Evolutionary conservation across 2,329 filamentous ascomycete genomes (phyloP), one percentile per base, ranked within the genome.

Genomic region (Fusarium temperatum): DNA sequence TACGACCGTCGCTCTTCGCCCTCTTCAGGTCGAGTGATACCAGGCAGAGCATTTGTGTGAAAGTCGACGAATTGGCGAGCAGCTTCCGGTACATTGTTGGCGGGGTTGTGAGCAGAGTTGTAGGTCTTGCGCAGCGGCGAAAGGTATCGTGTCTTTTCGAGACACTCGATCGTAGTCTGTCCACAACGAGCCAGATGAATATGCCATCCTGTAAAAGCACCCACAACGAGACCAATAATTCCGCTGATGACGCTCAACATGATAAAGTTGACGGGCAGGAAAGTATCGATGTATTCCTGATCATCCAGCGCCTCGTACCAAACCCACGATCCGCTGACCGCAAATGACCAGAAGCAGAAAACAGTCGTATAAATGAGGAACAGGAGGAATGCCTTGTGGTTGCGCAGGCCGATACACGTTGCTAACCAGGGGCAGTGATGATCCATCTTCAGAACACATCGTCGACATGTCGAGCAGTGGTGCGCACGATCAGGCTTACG

Each of bases 351-450:
- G 85, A 94, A 91, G 84, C 93, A 95, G 84, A 98, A 98, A 5
- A 98, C 71, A 8, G 92, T 94, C 1, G 94, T 94, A 82, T 99
- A 98, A 63, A 95, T 89, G 32, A 99, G 87, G 82, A 98, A 99
- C 7, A 98, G 88, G 60, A 99, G 82, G 81, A 99, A 99, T 1
- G 95, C 89, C 84, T 99, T 99, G 87, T 98, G 97, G 84, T 99
- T 99, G 80, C 90, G 91, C 73, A 99, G 86, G 26, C 96, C 96
- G 68, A 99, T 93, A 82, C 96, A 99, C 8, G 94, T 98, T 35
- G 96, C 96, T 56, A 99, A 88, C 96, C 96, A 99, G 22, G 96
- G 96, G 82, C 96, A 99, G 85, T 99, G 96, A 82, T 99, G 96
- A 81, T 99, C 96, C 96, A 99, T 99, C 87, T 99, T 99, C 82